Evolutionary conservation across 2,329 filamentous ascomycete species (phyloP).

Genomic region (Fusarium sp.): DNA sequence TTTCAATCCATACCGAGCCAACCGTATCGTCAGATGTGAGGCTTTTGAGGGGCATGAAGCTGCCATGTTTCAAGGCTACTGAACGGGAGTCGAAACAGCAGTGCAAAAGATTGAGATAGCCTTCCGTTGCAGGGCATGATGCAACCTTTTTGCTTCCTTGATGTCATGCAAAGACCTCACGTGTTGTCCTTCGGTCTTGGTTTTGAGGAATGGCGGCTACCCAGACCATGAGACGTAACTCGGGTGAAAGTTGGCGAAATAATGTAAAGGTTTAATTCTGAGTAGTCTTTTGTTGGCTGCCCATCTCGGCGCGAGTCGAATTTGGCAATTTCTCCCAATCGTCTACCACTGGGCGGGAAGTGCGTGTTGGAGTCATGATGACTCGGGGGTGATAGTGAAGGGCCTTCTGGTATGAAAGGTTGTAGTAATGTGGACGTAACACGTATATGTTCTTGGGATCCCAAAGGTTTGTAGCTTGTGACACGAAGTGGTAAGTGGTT

Average conservation of each 20-base stretch:
- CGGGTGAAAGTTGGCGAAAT: background rate
- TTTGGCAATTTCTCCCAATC: too few species aligned
- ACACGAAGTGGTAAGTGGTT: too few species aligned
- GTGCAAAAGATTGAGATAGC: background rate
- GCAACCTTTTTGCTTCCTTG: background rate
- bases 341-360: too few species aligned
- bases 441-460: too few species aligned
- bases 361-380: too few species aligned
- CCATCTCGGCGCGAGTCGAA: background rate
- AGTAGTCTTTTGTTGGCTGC: too few species aligned
- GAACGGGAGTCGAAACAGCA: background rate
- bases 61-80: background rate
- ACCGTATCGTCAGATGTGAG: background rate
- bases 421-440: too few species aligned
- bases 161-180: background rate
- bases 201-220: background rate
- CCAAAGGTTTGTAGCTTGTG: too few species aligned
- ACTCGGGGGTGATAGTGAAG: too few species aligned
- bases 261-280: background rate
- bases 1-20: background rate
- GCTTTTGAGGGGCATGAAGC: background rate
- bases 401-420: too few species aligned
- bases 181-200: background rate
- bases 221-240: slow-evolving; percentile 12
- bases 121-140: background rate